Conservation (phyloP, 495 filamentous ascomycete species). For the Letharia lupina region DNA sequence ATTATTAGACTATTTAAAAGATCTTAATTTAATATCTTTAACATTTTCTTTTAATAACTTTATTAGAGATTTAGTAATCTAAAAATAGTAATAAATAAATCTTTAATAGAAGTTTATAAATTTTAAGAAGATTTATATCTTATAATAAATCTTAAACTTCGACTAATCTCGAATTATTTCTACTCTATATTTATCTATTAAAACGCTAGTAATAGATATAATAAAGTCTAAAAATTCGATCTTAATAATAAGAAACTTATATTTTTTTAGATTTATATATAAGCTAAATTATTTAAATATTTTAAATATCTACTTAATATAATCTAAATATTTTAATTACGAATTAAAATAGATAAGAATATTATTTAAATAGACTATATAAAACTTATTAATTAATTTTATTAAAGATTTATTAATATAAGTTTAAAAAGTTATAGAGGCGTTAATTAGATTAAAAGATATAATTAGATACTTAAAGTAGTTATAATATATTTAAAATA, state of each 20-base stretch:
- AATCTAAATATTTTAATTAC: conserved; percentile 6
- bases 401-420: conserved; percentile 21
- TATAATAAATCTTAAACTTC: not conserved
- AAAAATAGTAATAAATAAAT: not conserved
- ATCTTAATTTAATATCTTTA: no score
- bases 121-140: not conserved
- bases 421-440: no score
- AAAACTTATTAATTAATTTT: no score
- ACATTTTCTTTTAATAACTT: no score
- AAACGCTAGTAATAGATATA: not conserved
- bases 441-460: no score
- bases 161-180: not conserved
- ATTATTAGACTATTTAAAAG: no score
- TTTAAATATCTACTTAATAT: conserved; percentile 17
- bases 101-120: not conserved
- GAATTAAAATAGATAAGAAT: not conserved
- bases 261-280: conserved; percentile 19
- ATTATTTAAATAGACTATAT: not conserved
- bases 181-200: not conserved
- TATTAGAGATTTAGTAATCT: not conserved
- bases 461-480: conserved; percentile 21
- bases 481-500: conserved; percentile 12
- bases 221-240: conserved; percentile 15
- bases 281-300: conserved; percentile 1
- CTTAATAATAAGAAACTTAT: conserved; percentile 12